Conservation (phyloP, 2,329 filamentous ascomycete species). For the Fusarium sp. region DNA sequence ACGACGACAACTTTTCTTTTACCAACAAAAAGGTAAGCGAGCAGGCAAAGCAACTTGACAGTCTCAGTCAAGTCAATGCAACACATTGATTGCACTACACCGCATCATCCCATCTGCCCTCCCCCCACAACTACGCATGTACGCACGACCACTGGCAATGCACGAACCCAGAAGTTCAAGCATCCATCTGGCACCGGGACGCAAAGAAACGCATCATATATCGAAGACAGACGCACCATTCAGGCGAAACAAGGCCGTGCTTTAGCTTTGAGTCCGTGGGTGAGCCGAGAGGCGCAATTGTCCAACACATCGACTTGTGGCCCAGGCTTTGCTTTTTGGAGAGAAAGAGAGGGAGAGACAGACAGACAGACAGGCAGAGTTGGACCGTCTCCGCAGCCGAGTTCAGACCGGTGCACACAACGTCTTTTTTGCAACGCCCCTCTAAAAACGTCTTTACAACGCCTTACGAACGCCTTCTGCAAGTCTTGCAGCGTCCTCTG, state of each 20-base stretch:
- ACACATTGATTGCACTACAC: slow-evolving; percentile 26
- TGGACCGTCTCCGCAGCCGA: slow-evolving; percentile 22
- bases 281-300: not conserved
- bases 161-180: slow-evolving; percentile 12
- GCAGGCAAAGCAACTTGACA: slow-evolving; percentile 13
- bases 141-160: slow-evolving; percentile 18
- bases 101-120: slow-evolving; percentile 17
- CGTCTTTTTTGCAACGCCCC: slow-evolving; percentile 3
- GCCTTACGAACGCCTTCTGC: slow-evolving; percentile 10
- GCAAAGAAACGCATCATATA: slow-evolving; percentile 26
- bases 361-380: not conserved
- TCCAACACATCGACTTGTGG: not conserved
- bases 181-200: slow-evolving; percentile 11
- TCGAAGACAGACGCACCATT: slow-evolving; percentile 20
- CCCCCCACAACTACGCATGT: slow-evolving; percentile 29
- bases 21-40: slow-evolving; percentile 11
- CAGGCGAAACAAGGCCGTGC: slow-evolving; percentile 24
- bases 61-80: slow-evolving; percentile 4
- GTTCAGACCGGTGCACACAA: not conserved
- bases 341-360: not conserved
- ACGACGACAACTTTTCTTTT: slow-evolving; percentile 13
- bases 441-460: slow-evolving; percentile 7
- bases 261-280: slow-evolving; percentile 3
- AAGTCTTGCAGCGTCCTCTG: slow-evolving; percentile 12
- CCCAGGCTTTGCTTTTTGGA: not conserved